Conservation (phyloP, 352 stramenopile genomes). For the Peronosclerospora sorghi region DNA sequence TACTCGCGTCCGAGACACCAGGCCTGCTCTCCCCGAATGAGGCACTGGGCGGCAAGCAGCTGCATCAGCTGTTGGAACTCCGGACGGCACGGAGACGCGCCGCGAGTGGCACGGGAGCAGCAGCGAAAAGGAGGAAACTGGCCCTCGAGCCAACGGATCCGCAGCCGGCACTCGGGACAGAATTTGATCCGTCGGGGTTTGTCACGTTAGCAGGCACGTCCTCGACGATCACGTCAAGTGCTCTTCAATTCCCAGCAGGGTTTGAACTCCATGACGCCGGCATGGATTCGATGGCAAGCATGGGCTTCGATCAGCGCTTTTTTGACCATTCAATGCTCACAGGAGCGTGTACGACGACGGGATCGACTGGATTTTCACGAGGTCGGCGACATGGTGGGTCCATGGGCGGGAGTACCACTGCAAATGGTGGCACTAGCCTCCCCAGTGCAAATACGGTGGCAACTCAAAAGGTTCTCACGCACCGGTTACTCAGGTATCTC, state of each 20-base stretch:
- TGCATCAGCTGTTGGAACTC: slow-evolving; percentile 17
- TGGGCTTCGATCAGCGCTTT: slow-evolving; percentile 34
- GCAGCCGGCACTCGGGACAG: slow-evolving; percentile 5
- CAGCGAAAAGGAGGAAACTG: slow-evolving; percentile 32
- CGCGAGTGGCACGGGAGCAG: slow-evolving; percentile 1
- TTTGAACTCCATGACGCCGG: slow-evolving; percentile 40
- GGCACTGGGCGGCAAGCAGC: background rate
- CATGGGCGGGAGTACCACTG: slow-evolving; percentile 1
- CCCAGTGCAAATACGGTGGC: background rate
- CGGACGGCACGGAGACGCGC: slow-evolving; percentile 37
- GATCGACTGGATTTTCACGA: slow-evolving; percentile 3
- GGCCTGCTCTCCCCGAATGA: background rate
- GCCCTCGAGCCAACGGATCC: slow-evolving; percentile 21
- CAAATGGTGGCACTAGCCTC: background rate
- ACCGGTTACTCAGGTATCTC: slow-evolving; percentile 61
- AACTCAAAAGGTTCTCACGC: slow-evolving; percentile 14
- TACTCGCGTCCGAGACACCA: background rate
- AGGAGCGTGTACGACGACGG: slow-evolving; percentile 1
- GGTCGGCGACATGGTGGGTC: slow-evolving; percentile 20
- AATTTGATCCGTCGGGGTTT: slow-evolving; percentile 62
- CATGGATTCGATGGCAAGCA: slow-evolving; percentile 31
- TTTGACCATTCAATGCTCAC: slow-evolving; percentile 28
- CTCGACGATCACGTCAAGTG: slow-evolving; percentile 9
- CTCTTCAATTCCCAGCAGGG: slow-evolving; percentile 39
- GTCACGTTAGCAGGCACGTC: slow-evolving; percentile 27